These are phyloP conservation scores for Penicillium nordicum DNA, from an alignment of 2,329 filamentous ascomycete species.

Conservation along the genomic window DNA sequence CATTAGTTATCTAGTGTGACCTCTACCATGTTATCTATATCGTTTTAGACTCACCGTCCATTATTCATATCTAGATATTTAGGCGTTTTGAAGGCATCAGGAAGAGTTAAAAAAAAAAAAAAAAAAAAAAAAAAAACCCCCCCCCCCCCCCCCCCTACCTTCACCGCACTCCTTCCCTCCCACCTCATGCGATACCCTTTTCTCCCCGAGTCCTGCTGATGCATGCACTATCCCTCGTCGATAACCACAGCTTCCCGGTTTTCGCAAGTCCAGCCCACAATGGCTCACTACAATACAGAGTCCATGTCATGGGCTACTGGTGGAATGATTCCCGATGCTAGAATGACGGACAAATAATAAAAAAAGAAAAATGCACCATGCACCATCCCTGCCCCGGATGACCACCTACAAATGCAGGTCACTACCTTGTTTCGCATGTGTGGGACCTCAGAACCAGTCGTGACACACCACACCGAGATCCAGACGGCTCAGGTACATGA, in stretches of 20 bases:
- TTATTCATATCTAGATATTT: no score
- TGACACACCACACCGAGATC: not conserved
- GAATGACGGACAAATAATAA: not conserved
- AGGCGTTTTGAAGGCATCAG: no score
- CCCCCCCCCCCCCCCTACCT: no score
- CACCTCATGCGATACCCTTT: not conserved
- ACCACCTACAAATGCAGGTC: conserved; percentile 6
- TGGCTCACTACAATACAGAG: not conserved
- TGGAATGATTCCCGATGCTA: not conserved
- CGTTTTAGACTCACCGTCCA: no score
- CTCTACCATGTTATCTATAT: no score
- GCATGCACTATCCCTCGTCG: not conserved
- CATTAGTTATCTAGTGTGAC: no score
- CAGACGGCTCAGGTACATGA: not conserved
- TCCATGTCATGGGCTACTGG: not conserved
- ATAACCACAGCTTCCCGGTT: not conserved
- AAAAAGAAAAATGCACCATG: not conserved
- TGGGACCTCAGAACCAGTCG: not conserved
- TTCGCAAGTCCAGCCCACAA: not conserved
- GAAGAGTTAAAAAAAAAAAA: no score
- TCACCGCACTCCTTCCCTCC: conserved; percentile 4
- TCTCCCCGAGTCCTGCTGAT: not conserved
- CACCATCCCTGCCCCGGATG: not conserved
- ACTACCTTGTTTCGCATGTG: conserved; percentile 7
- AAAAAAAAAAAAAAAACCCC: no score